Conservation (phyloP, 805 yeast species). For the Metschnikowia dekortorum region DNA sequence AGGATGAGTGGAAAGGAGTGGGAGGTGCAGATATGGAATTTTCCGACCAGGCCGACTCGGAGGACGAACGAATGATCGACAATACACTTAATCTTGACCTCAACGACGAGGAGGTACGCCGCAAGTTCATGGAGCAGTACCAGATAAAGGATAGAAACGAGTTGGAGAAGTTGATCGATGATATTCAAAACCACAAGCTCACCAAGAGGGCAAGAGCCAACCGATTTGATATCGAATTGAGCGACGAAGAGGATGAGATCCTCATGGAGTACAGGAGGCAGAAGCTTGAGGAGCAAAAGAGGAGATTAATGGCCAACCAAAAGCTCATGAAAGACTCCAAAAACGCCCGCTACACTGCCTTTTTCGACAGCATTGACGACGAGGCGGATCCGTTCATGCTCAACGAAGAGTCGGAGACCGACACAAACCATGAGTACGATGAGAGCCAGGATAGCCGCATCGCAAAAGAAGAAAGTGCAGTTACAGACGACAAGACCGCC, state of each 20-base stretch:
- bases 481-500: conserved; percentile 23
- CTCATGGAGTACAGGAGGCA: conserved; percentile 44
- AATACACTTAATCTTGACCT: conserved; percentile 56
- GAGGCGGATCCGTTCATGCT: conserved; percentile 30
- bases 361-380: conserved; percentile 60
- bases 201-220: conserved; percentile 52
- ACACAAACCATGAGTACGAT: conserved; percentile 17
- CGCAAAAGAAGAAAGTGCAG: conserved; percentile 11
- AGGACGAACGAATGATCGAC: conserved; percentile 75
- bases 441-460: neutral
- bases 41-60: conserved; percentile 62
- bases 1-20: conserved; percentile 81
- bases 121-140: conserved; percentile 55
- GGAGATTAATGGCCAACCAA: conserved; percentile 45
- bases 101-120: conserved; percentile 55
- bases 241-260: conserved; percentile 71
- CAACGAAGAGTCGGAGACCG: conserved; percentile 25
- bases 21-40: conserved; percentile 68
- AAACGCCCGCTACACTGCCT: conserved; percentile 59
- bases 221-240: conserved; percentile 57
- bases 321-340: conserved; percentile 41
- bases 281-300: conserved; percentile 43
- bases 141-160: conserved; percentile 58
- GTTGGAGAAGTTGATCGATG: conserved; percentile 64
- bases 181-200: conserved; percentile 68